Base-by-base conservation (phyloP, 1,284 basidiomycete genomes). In the Rhodotorula sp. region DNA sequence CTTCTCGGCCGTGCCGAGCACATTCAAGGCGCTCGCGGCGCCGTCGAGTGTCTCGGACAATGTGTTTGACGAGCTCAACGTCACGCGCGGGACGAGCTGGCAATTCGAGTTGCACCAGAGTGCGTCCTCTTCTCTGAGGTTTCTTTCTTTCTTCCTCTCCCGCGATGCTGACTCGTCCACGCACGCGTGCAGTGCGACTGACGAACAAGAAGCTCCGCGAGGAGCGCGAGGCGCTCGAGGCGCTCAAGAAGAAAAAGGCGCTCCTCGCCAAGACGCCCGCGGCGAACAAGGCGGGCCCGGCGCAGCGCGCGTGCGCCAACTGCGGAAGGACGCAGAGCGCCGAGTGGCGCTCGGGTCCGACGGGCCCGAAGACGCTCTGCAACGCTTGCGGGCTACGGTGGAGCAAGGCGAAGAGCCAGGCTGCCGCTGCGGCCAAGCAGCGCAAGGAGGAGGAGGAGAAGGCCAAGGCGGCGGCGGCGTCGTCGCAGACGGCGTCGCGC, bases 61-160 rank as follows among this genome's bases (percentile, higher is more conserved):
- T 76, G 81, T 93, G 10, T 93, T 92, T 76, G 87, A 87, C 58
- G 91, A 91, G 80, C 85, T 94, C 27, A 88, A 90, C 57, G 85
- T 86, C 0, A 81, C 82, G 13, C 83, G 89, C 13, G 88, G 85
- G 29, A 89, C 89, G 57, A 91, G 90, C 75, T 96, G 93, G 93
- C 92, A 94, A 82, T 95, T 93, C 79, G 92, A 94, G 83, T 84
- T 96, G 59, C 90, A 94, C 82, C 91, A 93, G 82, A 84, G 94
- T 76, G 86, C 88, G 80, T 59, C 34, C 21, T 27, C 37, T 21
- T 13, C 32, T n/a, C 34, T 25, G n/a, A n/a, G n/a, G n/a, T 19
- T n/a, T 21, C 37, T 48, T 5, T 15, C n/a, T 15, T 7, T 53
- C 57, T 32, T 15, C 27, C 13, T 22, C 37, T 36, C 25, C 25